These are phyloP conservation scores for Candida andamanensis DNA, from an alignment of 805 yeast species.

Conservation along the genomic window DNA sequence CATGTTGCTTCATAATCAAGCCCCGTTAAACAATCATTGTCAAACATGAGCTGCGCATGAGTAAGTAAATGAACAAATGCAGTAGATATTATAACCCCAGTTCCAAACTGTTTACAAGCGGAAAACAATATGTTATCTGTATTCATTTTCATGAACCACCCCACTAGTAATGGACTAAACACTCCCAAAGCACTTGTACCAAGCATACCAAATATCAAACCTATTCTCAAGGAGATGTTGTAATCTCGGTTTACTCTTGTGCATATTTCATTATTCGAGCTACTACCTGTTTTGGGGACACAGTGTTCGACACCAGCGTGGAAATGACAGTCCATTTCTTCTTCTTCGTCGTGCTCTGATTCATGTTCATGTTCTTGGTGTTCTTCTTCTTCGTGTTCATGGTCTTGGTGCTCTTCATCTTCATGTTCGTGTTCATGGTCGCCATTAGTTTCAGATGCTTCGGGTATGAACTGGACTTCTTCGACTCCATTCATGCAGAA, in stretches of 20 bases:
- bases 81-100: constrained; percentile 28
- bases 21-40: constrained; percentile 17
- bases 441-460: constrained; percentile 1
- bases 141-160: constrained; percentile 13
- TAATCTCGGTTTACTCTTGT: constrained; percentile 23
- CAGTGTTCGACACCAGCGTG: constrained; percentile 33
- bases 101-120: constrained; percentile 21
- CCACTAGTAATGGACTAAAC: constrained; percentile 25
- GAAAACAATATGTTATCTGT: constrained; percentile 11
- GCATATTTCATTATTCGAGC: constrained; percentile 11
- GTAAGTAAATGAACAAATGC: constrained; percentile 28
- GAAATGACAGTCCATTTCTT: constrained; percentile 21
- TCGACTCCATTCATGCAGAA: constrained; percentile 13
- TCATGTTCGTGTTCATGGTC: constrained; percentile 5
- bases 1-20: constrained; percentile 23
- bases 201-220: constrained; percentile 29
- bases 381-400: constrained; percentile 3
- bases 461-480: constrained; percentile 14
- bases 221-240: constrained; percentile 23
- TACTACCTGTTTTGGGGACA: constrained; percentile 3
- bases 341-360: constrained; percentile 1
- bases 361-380: background rate
- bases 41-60: constrained; percentile 24
- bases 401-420: constrained; percentile 1
- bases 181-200: constrained; percentile 29